Conservation (phyloP, 257 asterid genomes). For the Petunia axillaris region DNA sequence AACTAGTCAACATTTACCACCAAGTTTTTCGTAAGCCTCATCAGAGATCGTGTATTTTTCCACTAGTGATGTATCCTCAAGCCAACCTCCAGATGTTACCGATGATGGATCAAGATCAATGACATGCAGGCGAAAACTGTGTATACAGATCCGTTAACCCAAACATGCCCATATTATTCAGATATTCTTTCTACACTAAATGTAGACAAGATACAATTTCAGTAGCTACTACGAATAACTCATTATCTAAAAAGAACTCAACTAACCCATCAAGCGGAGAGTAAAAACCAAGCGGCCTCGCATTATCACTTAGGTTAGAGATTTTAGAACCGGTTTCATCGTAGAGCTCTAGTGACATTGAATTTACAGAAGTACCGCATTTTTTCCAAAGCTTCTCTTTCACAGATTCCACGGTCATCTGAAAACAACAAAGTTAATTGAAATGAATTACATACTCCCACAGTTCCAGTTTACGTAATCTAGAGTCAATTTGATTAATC, state of each 20-base stretch:
- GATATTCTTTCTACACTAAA: slow-evolving; percentile 6
- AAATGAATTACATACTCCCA: not conserved
- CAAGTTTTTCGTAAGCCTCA: slow-evolving; percentile 84
- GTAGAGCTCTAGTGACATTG: slow-evolving; percentile 88
- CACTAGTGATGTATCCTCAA: slow-evolving; percentile 92
- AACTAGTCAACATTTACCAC: slow-evolving; percentile 49
- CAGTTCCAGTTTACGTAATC: not conserved
- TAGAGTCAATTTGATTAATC: not conserved
- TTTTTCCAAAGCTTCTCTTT: slow-evolving; percentile 93
- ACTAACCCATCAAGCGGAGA: slow-evolving; percentile 86
- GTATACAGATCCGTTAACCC: slow-evolving; percentile 22
- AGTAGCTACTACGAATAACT: not conserved
- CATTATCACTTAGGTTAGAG: slow-evolving; percentile 58
- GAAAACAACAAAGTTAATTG: slow-evolving; percentile 29
- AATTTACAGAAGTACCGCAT: slow-evolving; percentile 85
- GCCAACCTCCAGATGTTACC: slow-evolving; percentile 96
- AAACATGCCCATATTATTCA: not conserved
- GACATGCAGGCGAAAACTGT: slow-evolving; percentile 78
- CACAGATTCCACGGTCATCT: slow-evolving; percentile 84
- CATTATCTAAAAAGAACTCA: not conserved
- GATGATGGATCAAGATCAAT: slow-evolving; percentile 93
- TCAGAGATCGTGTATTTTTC: slow-evolving; percentile 95
- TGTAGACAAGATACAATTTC: not conserved
- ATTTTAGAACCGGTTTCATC: slow-evolving; percentile 73
- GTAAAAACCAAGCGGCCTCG: slow-evolving; percentile 81